These are phyloP conservation scores for Microstegium vimineum DNA, from an alignment of 176 grass and related monocot genomes.

Conservation along the genomic window DNA sequence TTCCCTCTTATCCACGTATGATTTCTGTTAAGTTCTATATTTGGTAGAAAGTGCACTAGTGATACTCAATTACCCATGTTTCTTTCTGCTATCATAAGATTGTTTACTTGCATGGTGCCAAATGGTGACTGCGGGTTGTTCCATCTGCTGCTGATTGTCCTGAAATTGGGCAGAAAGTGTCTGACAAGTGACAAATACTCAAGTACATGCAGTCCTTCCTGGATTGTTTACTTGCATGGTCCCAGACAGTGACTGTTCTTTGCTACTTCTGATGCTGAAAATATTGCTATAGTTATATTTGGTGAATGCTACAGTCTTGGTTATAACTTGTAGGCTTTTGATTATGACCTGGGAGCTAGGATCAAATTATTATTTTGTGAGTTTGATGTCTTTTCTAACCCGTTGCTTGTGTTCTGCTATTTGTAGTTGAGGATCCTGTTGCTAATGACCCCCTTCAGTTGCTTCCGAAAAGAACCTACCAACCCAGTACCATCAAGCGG, in stretches of 20 bases:
- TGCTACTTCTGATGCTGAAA: conserved; percentile 2
- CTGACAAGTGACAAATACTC: neutral
- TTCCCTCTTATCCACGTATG: neutral
- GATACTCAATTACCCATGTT: neutral
- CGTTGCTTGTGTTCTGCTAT: neutral
- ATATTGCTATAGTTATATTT: neutral
- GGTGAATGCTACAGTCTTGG: neutral
- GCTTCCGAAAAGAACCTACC: conserved; percentile 85
- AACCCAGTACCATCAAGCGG: conserved; percentile 84
- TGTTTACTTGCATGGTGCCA: neutral
- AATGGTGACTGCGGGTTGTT: neutral
- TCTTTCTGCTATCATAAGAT: neutral
- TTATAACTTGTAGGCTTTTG: neutral
- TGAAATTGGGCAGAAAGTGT: neutral
- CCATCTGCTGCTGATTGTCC: neutral
- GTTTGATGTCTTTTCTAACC: conserved; percentile 3
- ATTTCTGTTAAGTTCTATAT: neutral
- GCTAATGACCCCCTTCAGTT: conserved; percentile 56
- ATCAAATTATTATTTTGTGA: neutral
- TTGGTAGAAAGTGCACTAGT: neutral
- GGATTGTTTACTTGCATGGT: conserved; percentile 6
- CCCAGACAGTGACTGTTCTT: neutral
- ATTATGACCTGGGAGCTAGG: neutral
- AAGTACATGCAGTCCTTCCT: neutral
- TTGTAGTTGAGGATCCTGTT: conserved; percentile 58